phyloP scores from a whole-genome alignment of 2,329 filamentous ascomycete genomes.

The Stagonosporopsis cucurbitacearum region DNA sequence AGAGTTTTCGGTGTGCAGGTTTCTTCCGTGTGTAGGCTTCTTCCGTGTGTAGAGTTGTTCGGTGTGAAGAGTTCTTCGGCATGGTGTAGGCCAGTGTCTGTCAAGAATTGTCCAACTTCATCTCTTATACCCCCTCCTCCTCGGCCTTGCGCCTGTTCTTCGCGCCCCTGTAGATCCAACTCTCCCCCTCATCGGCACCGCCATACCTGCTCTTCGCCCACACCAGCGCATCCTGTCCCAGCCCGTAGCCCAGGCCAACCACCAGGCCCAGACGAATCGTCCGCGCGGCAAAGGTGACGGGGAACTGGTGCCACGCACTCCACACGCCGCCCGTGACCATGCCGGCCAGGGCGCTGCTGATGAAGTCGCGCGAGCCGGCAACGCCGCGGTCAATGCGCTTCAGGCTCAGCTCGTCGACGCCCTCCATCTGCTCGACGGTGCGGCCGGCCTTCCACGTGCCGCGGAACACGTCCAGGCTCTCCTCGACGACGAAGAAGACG shows the following conservation, averaged over 20 bases:
- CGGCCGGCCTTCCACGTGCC: slow-evolving; percentile 54
- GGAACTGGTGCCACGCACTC: slow-evolving; percentile 83
- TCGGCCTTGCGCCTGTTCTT: slow-evolving; percentile 35
- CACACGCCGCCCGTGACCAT: slow-evolving; percentile 85
- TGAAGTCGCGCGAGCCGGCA: slow-evolving; percentile 65
- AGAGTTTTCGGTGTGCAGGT: neutral
- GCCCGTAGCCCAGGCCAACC: slow-evolving; percentile 79
- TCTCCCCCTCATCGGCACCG: slow-evolving; percentile 36
- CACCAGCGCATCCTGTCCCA: slow-evolving; percentile 77
- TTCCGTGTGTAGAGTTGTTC: neutral
- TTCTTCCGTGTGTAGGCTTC: neutral
- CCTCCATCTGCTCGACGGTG: slow-evolving; percentile 45
- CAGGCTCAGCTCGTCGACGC: slow-evolving; percentile 45
- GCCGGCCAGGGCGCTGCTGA: slow-evolving; percentile 82
- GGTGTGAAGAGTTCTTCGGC: neutral
- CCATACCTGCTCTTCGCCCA: slow-evolving; percentile 58
- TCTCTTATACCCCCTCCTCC: neutral
- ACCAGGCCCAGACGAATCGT: slow-evolving; percentile 81
- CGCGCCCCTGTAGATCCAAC: slow-evolving; percentile 52
- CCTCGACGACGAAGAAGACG: slow-evolving; percentile 81
- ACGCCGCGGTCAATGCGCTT: slow-evolving; percentile 34
- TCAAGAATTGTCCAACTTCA: neutral
- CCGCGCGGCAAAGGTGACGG: slow-evolving; percentile 64
- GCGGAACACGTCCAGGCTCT: slow-evolving; percentile 76
- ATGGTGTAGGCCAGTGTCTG: neutral